Evolutionary conservation across 192 early-diverging fungal genomes (phyloP), one percentile per base, ranked within the genome.

Genomic region (Mortierella claussenii): DNA sequence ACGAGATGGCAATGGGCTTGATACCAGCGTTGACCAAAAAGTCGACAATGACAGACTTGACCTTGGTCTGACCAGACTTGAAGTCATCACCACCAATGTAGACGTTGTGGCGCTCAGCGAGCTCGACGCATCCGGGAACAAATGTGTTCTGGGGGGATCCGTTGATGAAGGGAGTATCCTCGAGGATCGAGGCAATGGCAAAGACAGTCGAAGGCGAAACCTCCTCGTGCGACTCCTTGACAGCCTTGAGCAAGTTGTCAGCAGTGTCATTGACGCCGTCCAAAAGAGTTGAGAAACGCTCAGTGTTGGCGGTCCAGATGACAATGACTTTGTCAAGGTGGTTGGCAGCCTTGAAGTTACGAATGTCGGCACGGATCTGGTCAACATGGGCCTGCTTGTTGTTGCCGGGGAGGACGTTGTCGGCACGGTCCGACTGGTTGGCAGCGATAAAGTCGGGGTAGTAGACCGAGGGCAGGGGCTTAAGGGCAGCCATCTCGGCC

Each of bases 71-170:
- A 40, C 97, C 97, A 68, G 93, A 95, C 89, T 99, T 99, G 93
- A 99, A 99, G 86, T 99, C 97, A 79, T 99, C 97, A 76, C 97
- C 97, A 65, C 95, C 97, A 71, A 99, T 93, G 81, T 95, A 96
- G 53, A 93, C 90, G 65, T 85, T 85, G 71, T 98, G 81, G 54
- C 90, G 92, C 80, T 95, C 92, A 55, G 97, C 96, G 27, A 98
- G 87, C 65, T 90, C 89, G 27, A 99, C 87, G 43, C 88, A 87
- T 66, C 97, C 97, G 9, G 97, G 97, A 49, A 99, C 97, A 82
- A 99, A 97, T 63, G 97, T 98, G 92, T 99, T 99, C 84, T 99
- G 97, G 50, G 97, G 97, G 30, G 93, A 95, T 24, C 97, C 97
- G 86, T 99, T 99, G 88, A 99, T 91, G 83, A 99, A 99, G 32